Evolutionary conservation across 2,329 filamentous ascomycete species (phyloP), one percentile per base, ranked within the genome.

Genomic region (Didymella glomerata): DNA sequence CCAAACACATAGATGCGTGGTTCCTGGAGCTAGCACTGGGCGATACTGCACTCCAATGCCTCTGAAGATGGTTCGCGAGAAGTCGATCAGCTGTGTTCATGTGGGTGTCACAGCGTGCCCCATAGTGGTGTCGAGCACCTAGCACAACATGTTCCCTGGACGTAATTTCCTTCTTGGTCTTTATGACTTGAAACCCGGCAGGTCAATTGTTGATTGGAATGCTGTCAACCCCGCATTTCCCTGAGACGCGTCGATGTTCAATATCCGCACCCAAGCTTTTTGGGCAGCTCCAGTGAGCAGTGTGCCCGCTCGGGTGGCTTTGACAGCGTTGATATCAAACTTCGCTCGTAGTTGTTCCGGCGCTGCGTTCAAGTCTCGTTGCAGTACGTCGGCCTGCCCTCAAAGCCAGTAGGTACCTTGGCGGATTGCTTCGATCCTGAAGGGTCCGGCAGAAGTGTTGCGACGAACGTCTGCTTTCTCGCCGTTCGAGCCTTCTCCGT

Each of bases 141-240:
- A 62, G 63, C 63, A 73, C 68, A 47, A 60, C 68, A 64, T 69
- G 60, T 56, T 59, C 20, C 50, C 49, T 64, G 53, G 55, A 62
- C 46, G 48, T 40, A 41, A 61, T 65, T 41, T 38, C 54, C 49
- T 50, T 62, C 51, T 63, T 49, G 54, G 57, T 48, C 44, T 61
- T 51, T 64, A 51, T 65, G 64, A 53, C 62, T 48, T 57, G 54
- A 62, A 52, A 60, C 13, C 61, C 56, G 50, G 48, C 55, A 57
- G 58, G 56, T 55, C 61, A 60, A 60, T 54, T 45, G 46, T 56
- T 67, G 61, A 64, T 60, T 64, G 62, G 60, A 67, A 66, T 68
- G 67, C 53, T 60, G 59, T 62, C 63, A 69, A 76, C 74, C 74
- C 74, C 73, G 74, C 74, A 76, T 74, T 71, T 68, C 64, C 56